Evolutionary conservation across 371 early-diverging fungal species (phyloP).

Genomic region (Apophysomyces trapeziformis): DNA sequence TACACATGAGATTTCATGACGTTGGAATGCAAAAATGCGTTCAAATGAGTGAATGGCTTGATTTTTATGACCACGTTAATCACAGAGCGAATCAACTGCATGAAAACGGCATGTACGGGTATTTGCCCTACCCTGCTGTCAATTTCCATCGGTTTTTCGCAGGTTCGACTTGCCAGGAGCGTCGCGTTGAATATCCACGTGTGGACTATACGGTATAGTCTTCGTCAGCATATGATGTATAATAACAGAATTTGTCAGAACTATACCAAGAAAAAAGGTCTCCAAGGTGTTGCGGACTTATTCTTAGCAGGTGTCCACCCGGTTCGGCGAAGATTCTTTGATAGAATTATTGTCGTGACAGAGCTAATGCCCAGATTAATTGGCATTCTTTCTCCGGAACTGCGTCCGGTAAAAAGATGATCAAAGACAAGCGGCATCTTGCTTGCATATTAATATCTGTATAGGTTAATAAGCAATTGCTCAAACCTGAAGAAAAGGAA

Average conservation of each 20-base stretch:
- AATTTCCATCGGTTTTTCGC: constrained; percentile 87
- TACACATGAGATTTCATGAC: constrained; percentile 78
- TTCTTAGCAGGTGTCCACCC: constrained; percentile 60
- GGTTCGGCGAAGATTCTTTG: constrained; percentile 50
- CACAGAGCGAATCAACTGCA: constrained; percentile 45
- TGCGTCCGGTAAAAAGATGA: constrained; percentile 64
- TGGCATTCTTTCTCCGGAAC: constrained; percentile 77
- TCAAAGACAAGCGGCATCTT: too few species aligned
- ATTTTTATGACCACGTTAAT: constrained; percentile 81
- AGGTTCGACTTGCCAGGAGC: constrained; percentile 60
- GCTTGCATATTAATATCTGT: not conserved
- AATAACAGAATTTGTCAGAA: not conserved
- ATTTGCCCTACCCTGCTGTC: constrained; percentile 74
- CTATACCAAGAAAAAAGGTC: constrained; percentile 8
- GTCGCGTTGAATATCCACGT: constrained; percentile 81
- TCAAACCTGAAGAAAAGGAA: constrained; percentile 71
- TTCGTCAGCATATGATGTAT: not conserved
- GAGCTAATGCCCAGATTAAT: constrained; percentile 73
- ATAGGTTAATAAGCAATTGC: constrained; percentile 72
- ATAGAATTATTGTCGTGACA: constrained; percentile 47
- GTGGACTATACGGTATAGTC: constrained; percentile 70
- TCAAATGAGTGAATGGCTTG: constrained; percentile 76
- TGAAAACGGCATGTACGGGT: constrained; percentile 61
- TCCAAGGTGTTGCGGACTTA: not conserved
- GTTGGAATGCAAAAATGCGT: constrained; percentile 68